Percentiles rank a stretch among this genome's conserved stretches.
Evolutionary conservation across 2,329 filamentous ascomycete species (phyloP).

Genomic region (Hypomyces perniciosus): DNA sequence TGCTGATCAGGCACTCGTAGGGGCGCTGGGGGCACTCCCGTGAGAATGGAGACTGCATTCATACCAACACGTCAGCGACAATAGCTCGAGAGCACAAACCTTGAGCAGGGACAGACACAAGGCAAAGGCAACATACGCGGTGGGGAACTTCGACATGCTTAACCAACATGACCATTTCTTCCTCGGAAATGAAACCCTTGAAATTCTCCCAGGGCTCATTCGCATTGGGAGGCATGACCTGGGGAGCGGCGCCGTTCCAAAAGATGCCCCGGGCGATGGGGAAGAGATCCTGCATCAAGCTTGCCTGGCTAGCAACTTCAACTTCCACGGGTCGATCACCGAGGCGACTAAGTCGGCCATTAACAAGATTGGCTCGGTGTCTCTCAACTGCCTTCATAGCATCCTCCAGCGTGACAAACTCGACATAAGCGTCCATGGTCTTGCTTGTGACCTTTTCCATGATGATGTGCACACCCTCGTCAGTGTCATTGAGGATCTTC

Average conservation of each 20-base stretch:
- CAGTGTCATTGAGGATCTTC: slow-evolving; percentile 45
- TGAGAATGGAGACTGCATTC: slow-evolving; percentile 50
- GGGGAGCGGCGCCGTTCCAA: slow-evolving; percentile 47
- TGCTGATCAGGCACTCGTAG: slow-evolving; percentile 61
- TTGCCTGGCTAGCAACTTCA: slow-evolving; percentile 48
- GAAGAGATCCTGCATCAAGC: slow-evolving; percentile 58
- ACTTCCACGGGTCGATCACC: slow-evolving; percentile 54
- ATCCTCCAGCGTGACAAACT: slow-evolving; percentile 48
- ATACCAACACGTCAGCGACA: slow-evolving; percentile 1
- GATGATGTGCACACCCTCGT: slow-evolving; percentile 56
- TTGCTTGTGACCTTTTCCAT: slow-evolving; percentile 59
- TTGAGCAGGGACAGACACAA: background rate
- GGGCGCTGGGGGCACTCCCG: slow-evolving; percentile 57
- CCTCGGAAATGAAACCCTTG: slow-evolving; percentile 53
- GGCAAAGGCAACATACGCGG: slow-evolving; percentile 43
- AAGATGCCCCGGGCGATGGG: slow-evolving; percentile 49
- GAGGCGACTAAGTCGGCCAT: slow-evolving; percentile 42
- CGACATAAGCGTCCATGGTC: slow-evolving; percentile 56
- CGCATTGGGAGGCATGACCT: slow-evolving; percentile 28
- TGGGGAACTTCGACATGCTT: slow-evolving; percentile 58
- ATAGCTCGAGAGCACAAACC: background rate
- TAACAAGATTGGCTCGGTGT: slow-evolving; percentile 33
- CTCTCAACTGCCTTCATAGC: slow-evolving; percentile 48
- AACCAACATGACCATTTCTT: slow-evolving; percentile 58
- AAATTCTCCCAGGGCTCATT: slow-evolving; percentile 47